Evolutionary conservation across 371 early-diverging fungal genomes (phyloP).

Genomic region (Mortierella sp.): DNA sequence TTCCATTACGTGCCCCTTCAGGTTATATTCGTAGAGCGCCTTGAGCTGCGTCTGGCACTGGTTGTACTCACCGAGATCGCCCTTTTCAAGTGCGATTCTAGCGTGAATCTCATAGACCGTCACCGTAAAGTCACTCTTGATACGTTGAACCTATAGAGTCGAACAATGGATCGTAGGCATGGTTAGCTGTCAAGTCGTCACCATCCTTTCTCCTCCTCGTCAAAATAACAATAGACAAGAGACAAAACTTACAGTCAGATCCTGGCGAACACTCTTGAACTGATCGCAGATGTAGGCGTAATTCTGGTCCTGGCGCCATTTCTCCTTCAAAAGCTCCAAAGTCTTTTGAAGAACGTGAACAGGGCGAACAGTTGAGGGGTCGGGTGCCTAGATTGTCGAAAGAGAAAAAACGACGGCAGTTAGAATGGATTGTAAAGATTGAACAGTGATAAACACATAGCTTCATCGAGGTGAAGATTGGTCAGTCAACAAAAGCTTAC

Average conservation of each 20-base stretch:
- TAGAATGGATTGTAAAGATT: background rate
- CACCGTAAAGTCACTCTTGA: conserved; percentile 93
- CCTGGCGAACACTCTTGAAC: conserved; percentile 95
- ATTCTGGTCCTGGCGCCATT: conserved; percentile 85
- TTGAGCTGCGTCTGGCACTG: conserved; percentile 96
- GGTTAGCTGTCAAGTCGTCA: background rate
- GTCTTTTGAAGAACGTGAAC: conserved; percentile 80
- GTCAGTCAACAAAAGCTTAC: conserved; percentile 56
- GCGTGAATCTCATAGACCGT: conserved; percentile 95
- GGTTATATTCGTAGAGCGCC: conserved; percentile 79
- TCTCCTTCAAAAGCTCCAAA: conserved; percentile 77
- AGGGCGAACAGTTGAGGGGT: conserved; percentile 92
- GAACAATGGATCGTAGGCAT: background rate
- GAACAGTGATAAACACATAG: background rate
- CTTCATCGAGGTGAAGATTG: no score
- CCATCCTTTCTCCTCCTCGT: background rate
- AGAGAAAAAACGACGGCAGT: background rate
- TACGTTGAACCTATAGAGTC: conserved; percentile 82
- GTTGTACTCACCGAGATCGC: conserved; percentile 96
- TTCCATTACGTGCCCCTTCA: conserved; percentile 82
- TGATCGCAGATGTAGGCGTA: conserved; percentile 97
- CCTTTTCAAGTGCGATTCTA: conserved; percentile 93
- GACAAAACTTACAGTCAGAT: conserved; percentile 80
- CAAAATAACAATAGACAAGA: background rate
- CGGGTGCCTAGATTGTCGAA: conserved; percentile 76